Evolutionary conservation across 768 basidiomycete genomes (phyloP), one percentile per base, ranked within the genome.

Genomic region (Lactarius sanguifluus): DNA sequence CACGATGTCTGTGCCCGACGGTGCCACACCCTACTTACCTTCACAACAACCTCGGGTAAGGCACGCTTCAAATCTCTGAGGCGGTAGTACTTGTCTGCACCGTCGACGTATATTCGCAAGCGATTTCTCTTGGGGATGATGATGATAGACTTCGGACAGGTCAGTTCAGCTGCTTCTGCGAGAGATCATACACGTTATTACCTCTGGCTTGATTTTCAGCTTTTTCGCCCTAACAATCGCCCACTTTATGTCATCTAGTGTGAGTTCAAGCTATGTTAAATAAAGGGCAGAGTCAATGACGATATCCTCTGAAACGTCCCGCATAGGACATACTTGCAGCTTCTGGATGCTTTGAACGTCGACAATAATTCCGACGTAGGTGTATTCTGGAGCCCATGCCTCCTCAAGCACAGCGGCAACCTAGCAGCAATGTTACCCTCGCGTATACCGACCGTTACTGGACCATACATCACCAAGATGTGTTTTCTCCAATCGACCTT

Each of bases 401-500:
- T 98, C 96, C 75, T 98, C 97, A 23, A 99, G 81, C 16, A 96
- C 85, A 38, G 92, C 88, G 0, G 97, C 92, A 72, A 99, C 82
- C 95, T 97, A 67, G 16, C 63, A 30, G 34, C 62, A 36, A 10
- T 18, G 25, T 68, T 41, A 30, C 5, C 64, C 55, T 43, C 50
- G 18, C 30, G n/a, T 60, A 60, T 16, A 32, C 30, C 41, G 45
- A 57, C 1, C 25, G 57, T 64, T n/a, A 34, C 12, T 56, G 66
- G 54, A 12, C 72, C 87, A 71, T 71, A 97, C 95, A 79, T 98
- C 97, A 68, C 95, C 92, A 25, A 99, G 80, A 65, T 92, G 83
- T 0, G 97, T 98, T 79, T 95, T 96, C 79, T 99, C 97, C 57
- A 99, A 77, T 56, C 97, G 85, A 15, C 90, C 97, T 77, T 99